phyloP scores from a whole-genome alignment of 306 rosid genomes.

The Mucuna pruriens region DNA sequence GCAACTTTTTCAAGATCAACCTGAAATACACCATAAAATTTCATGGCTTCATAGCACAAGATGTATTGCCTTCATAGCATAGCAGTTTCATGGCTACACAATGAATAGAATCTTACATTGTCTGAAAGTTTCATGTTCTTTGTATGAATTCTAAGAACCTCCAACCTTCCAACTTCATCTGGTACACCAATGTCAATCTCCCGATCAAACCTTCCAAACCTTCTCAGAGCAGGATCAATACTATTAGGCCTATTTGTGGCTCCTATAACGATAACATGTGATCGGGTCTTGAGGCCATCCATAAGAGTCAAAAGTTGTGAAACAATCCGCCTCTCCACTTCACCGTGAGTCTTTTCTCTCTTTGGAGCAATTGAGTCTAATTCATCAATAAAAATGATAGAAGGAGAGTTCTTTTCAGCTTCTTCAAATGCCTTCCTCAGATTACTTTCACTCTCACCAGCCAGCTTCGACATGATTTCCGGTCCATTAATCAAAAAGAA shows the following conservation, averaged over 20 bases:
- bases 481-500: conserved; percentile 75
- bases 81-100: background rate
- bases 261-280: conserved; percentile 67
- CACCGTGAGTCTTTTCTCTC: conserved; percentile 80
- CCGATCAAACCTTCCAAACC: conserved; percentile 73
- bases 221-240: conserved; percentile 71
- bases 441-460: conserved; percentile 79
- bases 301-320: conserved; percentile 77
- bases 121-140: conserved; percentile 79
- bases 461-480: conserved; percentile 77
- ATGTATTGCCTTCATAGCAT: conserved; percentile 18
- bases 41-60: too few species aligned
- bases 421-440: conserved; percentile 78
- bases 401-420: conserved; percentile 79
- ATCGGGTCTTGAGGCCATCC: conserved; percentile 75
- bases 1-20: conserved; percentile 74
- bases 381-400: conserved; percentile 73
- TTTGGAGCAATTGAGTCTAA: conserved; percentile 75
- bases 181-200: conserved; percentile 80
- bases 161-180: conserved; percentile 74
- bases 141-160: conserved; percentile 71
- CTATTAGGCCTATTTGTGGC: conserved; percentile 76
- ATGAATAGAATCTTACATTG: conserved; percentile 48
- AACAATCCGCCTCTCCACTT: conserved; percentile 74
- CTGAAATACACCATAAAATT: conserved; percentile 40